Percentiles rank a stretch among this genome's conserved stretches.
Evolutionary conservation across 2,329 filamentous ascomycete species (phyloP).

Genomic region (Rachicladosporium sp.): DNA sequence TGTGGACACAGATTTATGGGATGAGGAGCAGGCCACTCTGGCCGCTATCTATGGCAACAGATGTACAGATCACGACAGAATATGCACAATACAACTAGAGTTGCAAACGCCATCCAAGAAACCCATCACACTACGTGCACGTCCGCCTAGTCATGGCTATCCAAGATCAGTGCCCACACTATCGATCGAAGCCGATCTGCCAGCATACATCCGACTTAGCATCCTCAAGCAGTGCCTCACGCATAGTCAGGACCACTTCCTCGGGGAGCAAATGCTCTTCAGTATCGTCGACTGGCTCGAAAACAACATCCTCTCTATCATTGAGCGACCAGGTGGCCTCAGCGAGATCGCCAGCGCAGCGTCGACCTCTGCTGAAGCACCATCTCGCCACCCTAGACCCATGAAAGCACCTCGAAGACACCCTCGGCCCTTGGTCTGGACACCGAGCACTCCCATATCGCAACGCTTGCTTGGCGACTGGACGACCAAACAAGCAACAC

Average conservation of each 20-base stretch:
- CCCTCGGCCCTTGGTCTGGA: conserved; percentile 53
- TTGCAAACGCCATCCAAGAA: conserved; percentile 31
- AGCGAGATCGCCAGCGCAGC: conserved; percentile 72
- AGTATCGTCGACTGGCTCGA: conserved; percentile 87
- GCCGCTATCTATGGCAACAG: conserved; percentile 75
- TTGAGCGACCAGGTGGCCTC: conserved; percentile 72
- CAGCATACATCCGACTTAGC: conserved; percentile 86
- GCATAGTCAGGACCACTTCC: conserved; percentile 56
- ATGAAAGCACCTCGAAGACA: conserved; percentile 24
- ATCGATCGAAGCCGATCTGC: conserved; percentile 55
- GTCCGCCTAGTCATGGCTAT: conserved; percentile 57
- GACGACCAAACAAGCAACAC: conserved; percentile 52
- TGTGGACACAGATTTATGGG: conserved; percentile 46
- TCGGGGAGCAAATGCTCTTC: conserved; percentile 84
- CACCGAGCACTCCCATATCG: conserved; percentile 43
- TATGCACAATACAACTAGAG: conserved; percentile 59
- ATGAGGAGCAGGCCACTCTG: conserved; percentile 71
- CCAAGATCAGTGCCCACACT: conserved; percentile 57
- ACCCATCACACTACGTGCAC: conserved; percentile 48
- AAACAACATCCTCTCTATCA: conserved; percentile 66
- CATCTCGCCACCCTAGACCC: not conserved
- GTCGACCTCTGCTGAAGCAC: conserved; percentile 28
- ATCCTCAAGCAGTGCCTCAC: conserved; percentile 65
- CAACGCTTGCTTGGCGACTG: conserved; percentile 51
- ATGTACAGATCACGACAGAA: conserved; percentile 40